These are phyloP conservation scores for Penicillium coprophilum DNA, from an alignment of 495 filamentous ascomycete genomes.

Conservation along the genomic window DNA sequence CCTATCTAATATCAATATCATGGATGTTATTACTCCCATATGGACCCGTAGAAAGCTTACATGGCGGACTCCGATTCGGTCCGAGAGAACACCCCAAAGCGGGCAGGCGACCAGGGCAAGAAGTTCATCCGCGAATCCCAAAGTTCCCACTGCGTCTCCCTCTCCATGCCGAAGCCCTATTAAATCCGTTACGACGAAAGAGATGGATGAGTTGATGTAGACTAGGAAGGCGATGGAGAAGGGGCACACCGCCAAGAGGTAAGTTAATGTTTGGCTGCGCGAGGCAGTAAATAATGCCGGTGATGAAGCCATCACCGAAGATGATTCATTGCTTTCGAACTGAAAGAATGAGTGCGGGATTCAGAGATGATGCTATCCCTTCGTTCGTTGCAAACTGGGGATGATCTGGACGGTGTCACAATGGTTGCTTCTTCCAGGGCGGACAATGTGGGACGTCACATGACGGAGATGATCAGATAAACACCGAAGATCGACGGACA, in stretches of 20 bases:
- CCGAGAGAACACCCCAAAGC: constrained; percentile 86
- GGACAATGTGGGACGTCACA: constrained; percentile 19
- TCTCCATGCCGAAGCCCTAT: constrained; percentile 74
- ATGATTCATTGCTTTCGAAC: constrained; percentile 18
- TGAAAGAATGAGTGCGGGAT: neutral
- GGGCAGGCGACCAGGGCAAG: constrained; percentile 90
- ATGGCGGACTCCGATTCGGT: constrained; percentile 78
- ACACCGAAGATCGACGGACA: constrained; percentile 7
- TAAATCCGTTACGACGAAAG: constrained; percentile 91
- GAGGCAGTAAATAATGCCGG: constrained; percentile 60
- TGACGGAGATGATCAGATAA: constrained; percentile 31
- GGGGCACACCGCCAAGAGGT: constrained; percentile 84
- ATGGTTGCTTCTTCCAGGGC: constrained; percentile 5
- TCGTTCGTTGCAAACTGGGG: neutral
- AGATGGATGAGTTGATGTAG: constrained; percentile 91
- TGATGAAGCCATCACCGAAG: constrained; percentile 34
- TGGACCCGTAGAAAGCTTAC: constrained; percentile 36
- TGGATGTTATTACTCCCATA: neutral
- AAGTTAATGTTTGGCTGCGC: constrained; percentile 72
- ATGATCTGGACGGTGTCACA: neutral
- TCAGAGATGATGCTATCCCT: neutral
- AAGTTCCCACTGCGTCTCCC: constrained; percentile 86
- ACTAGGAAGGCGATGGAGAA: constrained; percentile 97
- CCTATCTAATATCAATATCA: constrained; percentile 39
- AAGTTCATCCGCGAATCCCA: constrained; percentile 94